Base-by-base conservation (phyloP, 768 basidiomycete species). In the Rubroboletus satanas region DNA sequence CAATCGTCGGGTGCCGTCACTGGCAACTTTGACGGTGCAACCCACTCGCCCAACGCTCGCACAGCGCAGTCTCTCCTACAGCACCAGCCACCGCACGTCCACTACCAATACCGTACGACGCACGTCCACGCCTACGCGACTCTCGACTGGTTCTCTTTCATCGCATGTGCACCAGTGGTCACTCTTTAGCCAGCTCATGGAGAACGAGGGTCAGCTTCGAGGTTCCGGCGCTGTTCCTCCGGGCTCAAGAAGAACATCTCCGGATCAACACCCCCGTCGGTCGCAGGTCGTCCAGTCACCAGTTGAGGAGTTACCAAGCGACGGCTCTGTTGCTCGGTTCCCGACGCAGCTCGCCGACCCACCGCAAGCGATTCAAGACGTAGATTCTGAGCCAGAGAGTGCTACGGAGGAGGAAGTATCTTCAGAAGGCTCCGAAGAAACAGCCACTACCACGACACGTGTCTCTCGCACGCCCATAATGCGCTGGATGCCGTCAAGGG, bases 141-240 rank as follows among this genome's bases (percentile, higher is more conserved):
- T 32, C 36, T 55, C 58, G 5, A 59, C 55, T 1, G 26, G 23
- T 10, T 55, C 56, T 23, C 54, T 50, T 17, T 29, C 49, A 15
- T 62, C 66, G 14, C 66, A 72, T 7, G 68, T 68, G n/a, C 73
- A 36, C 10, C 55, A 78, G 72, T 89, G 88, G 88, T 73, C 84
- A 0, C 70, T 88, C 6, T 89, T 89, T 59, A 82, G 78, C 8
- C 84, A 88, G 65, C 66, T 87, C 38, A 87, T 88, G 84, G 82
- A 87, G 63, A 83, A 83, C 61, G 84, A 82, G 45, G 79, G 78
- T 2, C 79, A 78, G 37, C 62, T 75, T 36, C 72, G 49, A 35
- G 42, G 48, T 32, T 55, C 52, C 8, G 31, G 5, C 2, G 3
- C 45, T 21, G 33, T 37, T 17, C 23, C 43, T 38, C 41, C 52